Conservation (phyloP, 805 yeast species). For the Lachancea nothofagi region DNA sequence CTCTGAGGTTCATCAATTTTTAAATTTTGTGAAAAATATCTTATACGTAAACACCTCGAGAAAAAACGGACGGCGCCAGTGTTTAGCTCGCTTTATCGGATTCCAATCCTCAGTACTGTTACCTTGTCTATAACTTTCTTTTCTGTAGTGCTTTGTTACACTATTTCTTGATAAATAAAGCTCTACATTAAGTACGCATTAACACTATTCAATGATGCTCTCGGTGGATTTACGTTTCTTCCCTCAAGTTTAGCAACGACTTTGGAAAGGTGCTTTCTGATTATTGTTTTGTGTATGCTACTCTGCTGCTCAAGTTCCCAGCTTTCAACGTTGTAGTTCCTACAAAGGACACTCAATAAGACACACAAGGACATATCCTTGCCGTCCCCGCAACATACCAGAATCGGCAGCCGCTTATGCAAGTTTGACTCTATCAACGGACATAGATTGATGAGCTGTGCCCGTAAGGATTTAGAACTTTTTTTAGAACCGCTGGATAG, state of each 20-base stretch:
- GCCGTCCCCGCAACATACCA: conserved; percentile 59
- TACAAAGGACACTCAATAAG: conserved; percentile 46
- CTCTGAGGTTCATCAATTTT: not conserved
- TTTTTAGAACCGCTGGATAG: conserved; percentile 46
- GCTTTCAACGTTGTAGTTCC: conserved; percentile 35
- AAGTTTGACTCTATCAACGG: conserved; percentile 21
- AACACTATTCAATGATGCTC: conserved; percentile 71
- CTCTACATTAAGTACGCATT: conserved; percentile 53
- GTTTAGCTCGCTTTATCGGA: no score
- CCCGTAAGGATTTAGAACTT: conserved; percentile 59
- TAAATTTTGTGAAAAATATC: no score
- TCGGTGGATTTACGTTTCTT: conserved; percentile 62
- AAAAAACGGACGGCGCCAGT: no score
- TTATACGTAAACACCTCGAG: no score
- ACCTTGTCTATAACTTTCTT: no score
- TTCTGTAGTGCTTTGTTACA: no score
- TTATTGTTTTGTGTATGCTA: conserved; percentile 42
- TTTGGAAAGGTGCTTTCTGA: conserved; percentile 50
- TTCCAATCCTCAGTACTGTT: no score
- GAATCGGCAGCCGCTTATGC: conserved; percentile 19
- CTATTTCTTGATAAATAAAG: no score
- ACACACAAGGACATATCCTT: conserved; percentile 63
- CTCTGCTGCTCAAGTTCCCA: conserved; percentile 33
- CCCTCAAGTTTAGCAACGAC: conserved; percentile 38
- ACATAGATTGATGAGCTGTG: conserved; percentile 39